Base-by-base conservation (phyloP, 129 eudicot species). In the Helichrysum umbraculigerum region DNA sequence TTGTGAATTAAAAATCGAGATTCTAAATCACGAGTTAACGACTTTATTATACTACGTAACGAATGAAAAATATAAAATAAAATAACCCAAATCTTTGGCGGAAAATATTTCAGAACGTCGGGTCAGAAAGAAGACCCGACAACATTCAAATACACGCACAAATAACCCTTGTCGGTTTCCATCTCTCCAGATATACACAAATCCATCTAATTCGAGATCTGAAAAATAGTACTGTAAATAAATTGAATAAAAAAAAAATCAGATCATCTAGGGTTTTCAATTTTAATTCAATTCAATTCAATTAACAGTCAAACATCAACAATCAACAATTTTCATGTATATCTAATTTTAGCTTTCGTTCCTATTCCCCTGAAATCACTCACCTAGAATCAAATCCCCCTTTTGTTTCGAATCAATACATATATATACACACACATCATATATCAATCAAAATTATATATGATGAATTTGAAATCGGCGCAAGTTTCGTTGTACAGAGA, bases 401-500 rank as follows among this genome's bases (percentile, higher is more conserved):
- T 20, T 8, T 28, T 30, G 59, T 68, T 71, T 80, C 79, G 82
- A 41, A 75, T 39, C 15, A 6, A 34, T 52, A 61, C 52, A 81
- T 32, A 77, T 22, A 67, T 29, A 51, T 21, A 15, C 3, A 30
- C 8, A 63, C 30, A 7, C 0, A 0, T 61, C 28, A 11, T 29
- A 62, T 5, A 30, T 7, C 30, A 25, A 63, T 63, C 17, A 20
- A 56, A 57, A 2, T 6, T 7, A 19, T n/a, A 69, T 41, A 75
- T 29, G 78, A 83, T 79, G 90, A 83, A 79, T 74, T 71, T 83
- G 73, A 92, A 83, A 81, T 76, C 85, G 41, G 63, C 81, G 8
- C 91, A 82, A 78, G 68, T 22, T 41, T 76, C 91, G 25, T 83
- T 96, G 71, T 90, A 80, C 60, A 72, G 98, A 73, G 98, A 93